Evolutionary conservation across 768 basidiomycete species (phyloP), one percentile per base, ranked within the genome.

Genomic region (Kondoa subrosea): DNA sequence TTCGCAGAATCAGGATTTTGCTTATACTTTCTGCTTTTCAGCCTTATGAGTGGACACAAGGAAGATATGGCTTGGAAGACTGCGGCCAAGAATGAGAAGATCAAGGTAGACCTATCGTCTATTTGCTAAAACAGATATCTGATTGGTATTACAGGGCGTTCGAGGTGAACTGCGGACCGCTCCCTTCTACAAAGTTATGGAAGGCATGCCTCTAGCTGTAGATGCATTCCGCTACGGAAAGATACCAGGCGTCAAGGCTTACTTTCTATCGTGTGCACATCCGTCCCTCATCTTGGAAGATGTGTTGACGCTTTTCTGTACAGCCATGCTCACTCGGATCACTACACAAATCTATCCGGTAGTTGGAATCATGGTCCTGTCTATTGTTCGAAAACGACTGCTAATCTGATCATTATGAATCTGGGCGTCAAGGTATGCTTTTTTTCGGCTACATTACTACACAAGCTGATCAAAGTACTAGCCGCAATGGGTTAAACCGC

Each of bases 191-290:
- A 99, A 96, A 77, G 78, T 81, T 27, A 76, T 97, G 72, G 87
- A 89, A 73, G 93, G 95, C 1, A 95, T 97, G 91, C 91, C 92
- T 8, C 87, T 99, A 29, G 91, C 93, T 17, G 95, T 99, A 0
- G 95, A 99, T 75, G 95, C 92, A 1, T 99, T 99, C 78, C 83
- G 86, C 40, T 99, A 96, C 75, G 95, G 93, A 3, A 80, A 81
- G 30, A 91, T 99, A 62, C 91, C 92, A 3, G 85, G 84, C 12
- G 83, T 97, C 29, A 88, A 84, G 31, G 88, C 91, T 0, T 96
- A 96, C 76, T 90, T 95, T 72, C 77, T 96, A 70, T 90, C 91
- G 91, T 92, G 73, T 69, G 81, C 64, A n/a, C n/a, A n/a, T n/a
- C n/a, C n/a, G 56, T 50, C 58, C 25, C 27, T 57, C 56, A 31